Percentiles rank a stretch among this genome's conserved stretches.
Evolutionary conservation across 1,284 basidiomycete species (phyloP).

Genomic region (Mrakiaceae sp.): DNA sequence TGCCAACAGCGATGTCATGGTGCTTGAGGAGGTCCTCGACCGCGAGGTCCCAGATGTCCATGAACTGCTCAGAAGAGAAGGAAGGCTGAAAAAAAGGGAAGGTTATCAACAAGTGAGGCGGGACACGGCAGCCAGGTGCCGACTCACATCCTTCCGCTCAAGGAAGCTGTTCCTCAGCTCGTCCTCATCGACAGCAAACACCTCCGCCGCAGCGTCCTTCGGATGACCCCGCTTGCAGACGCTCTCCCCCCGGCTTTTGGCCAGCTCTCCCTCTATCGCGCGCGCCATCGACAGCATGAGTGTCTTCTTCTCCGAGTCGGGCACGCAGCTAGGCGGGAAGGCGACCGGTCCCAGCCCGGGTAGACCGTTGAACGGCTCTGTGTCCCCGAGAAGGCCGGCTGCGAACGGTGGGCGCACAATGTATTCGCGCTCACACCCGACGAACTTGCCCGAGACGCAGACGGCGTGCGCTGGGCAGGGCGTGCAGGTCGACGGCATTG

Average conservation of each 20-base stretch:
- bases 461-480: conserved; percentile 71
- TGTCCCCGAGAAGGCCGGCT: conserved; percentile 39
- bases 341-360: conserved; percentile 67
- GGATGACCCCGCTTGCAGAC: conserved; percentile 48
- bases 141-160: conserved; percentile 21
- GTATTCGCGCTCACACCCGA: conserved; percentile 64
- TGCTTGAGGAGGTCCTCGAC: conserved; percentile 68
- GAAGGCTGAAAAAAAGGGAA: conserved; percentile 4
- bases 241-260: conserved; percentile 54
- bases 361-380: conserved; percentile 51
- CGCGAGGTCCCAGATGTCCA: conserved; percentile 66
- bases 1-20: conserved; percentile 60
- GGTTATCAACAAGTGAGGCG: not conserved
- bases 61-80: conserved; percentile 42
- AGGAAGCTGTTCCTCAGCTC: conserved; percentile 20
- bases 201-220: conserved; percentile 18
- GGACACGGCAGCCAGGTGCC: not conserved
- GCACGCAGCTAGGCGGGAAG: conserved; percentile 65
- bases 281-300: conserved; percentile 68
- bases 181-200: conserved; percentile 23
- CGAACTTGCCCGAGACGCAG: conserved; percentile 49
- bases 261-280: conserved; percentile 56
- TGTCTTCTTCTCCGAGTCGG: conserved; percentile 67
- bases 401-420: conserved; percentile 45
- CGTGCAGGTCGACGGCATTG: conserved; percentile 60